Evolutionary conservation across 2,329 filamentous ascomycete species (phyloP), one percentile per base, ranked within the genome.

Genomic region (Dactylellina sp.): DNA sequence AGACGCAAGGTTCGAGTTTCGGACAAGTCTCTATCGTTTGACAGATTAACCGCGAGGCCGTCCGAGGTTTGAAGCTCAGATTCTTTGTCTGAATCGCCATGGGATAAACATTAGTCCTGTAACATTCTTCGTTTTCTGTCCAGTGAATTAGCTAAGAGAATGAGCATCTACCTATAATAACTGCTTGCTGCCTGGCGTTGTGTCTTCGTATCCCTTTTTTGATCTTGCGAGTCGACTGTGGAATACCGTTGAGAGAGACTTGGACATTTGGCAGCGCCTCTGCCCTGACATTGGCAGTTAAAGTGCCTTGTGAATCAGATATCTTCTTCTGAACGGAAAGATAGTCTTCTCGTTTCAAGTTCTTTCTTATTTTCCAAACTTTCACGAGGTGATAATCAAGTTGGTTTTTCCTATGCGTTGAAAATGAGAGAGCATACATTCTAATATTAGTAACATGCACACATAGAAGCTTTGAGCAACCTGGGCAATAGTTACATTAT

Each of bases 331-430:
- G 56, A 1, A 28, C 18, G 4, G 28, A 20, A 14, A 60, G 46
- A 16, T 60, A 60, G 14, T 60, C 56, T 39, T 37, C 56, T 7
- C 44, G 28, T 39, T 60, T 60, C 56, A 60, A 20, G 6, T 60
- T 60, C 22, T 60, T 60, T 2, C 56, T n/a, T 3, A 60, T 49
- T 39, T 60, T 60, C 56, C 56, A 60, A 2, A 37, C 46, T 20
- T 60, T 49, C 5, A 47, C 2, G 12, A 46, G 4, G 16, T 49
- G 42, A 14, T 60, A 60, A 35, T 60, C 56, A 12, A 60, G 56
- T 24, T 60, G 42, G 6, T 28, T 60, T 37, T 60, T 39, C 1
- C 56, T 60, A 5, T 1, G 28, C n/a, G n/a, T n/a, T n/a, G n/a
- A n/a, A n/a, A 55, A 12, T 37, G 16, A 22, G 6, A 12, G 2